These are phyloP conservation scores for Triticum turgidum DNA, from an alignment of 176 grass and related monocot genomes.

Conservation along the genomic window DNA sequence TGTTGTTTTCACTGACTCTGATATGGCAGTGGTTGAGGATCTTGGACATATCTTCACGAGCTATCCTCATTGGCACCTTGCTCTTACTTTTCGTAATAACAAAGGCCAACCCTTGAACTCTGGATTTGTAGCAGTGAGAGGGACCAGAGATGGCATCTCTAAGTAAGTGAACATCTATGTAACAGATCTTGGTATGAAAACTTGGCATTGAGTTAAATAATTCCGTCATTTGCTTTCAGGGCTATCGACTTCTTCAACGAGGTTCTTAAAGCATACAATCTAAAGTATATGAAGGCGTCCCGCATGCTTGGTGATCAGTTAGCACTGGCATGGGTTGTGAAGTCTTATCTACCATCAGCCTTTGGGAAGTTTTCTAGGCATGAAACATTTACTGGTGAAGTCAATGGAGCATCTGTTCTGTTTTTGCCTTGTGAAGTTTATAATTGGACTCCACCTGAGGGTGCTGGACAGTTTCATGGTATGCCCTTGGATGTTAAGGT, in stretches of 20 bases:
- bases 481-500: constrained; percentile 99
- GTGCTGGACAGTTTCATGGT: constrained; percentile 91
- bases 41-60: constrained; percentile 77
- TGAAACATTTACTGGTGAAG: constrained; percentile 64
- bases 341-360: constrained; percentile 65
- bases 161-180: constrained; percentile 43
- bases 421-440: constrained; percentile 94
- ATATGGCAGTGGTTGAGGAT: constrained; percentile 79
- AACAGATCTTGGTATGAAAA: neutral
- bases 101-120: constrained; percentile 91
- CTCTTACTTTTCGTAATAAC: constrained; percentile 92
- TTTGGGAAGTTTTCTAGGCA: constrained; percentile 62
- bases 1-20: constrained; percentile 73
- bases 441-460: constrained; percentile 94
- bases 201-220: neutral
- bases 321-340: constrained; percentile 84
- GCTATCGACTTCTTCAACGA: constrained; percentile 70
- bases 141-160: constrained; percentile 60
- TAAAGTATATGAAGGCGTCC: constrained; percentile 63
- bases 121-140: constrained; percentile 90
- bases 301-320: constrained; percentile 90
- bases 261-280: constrained; percentile 65
- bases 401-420: constrained; percentile 65
- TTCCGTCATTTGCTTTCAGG: constrained; percentile 35
- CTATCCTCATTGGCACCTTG: constrained; percentile 73